These are phyloP conservation scores for Mycena floridula DNA, from an alignment of 768 basidiomycete genomes.

Conservation along the genomic window DNA sequence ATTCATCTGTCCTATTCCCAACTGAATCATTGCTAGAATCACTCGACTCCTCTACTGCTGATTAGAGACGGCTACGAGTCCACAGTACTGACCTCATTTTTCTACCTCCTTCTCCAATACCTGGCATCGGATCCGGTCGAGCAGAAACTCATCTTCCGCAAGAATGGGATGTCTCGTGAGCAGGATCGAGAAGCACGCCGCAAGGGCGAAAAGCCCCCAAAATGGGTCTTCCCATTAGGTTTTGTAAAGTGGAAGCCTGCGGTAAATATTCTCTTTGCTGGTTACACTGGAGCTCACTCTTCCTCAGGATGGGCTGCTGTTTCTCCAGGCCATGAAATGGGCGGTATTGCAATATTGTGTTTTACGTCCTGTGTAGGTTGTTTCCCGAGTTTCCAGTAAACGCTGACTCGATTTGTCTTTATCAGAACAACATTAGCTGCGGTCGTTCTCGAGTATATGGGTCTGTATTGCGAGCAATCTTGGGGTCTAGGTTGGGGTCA, in stretches of 20 bases:
- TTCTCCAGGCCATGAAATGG: constrained; percentile 73
- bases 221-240: constrained; percentile 69
- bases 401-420: constrained; percentile 1
- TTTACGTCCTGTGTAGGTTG: constrained; percentile 47
- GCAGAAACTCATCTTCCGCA: constrained; percentile 55
- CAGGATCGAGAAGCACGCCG: constrained; percentile 37
- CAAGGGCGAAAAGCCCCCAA: constrained; percentile 38
- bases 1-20: neutral
- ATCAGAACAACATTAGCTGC: constrained; percentile 52
- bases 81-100: constrained; percentile 69
- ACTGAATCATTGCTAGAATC: constrained; percentile 33
- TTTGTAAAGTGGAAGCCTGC: constrained; percentile 57
- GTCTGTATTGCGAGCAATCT: constrained; percentile 68
- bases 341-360: constrained; percentile 70
- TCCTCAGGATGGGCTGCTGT: constrained; percentile 55
- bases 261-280: constrained; percentile 24
- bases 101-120: constrained; percentile 70
- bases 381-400: neutral
- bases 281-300: constrained; percentile 7
- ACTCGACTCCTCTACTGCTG: constrained; percentile 63
- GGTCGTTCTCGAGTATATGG: constrained; percentile 54
- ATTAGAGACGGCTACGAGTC: constrained; percentile 74
- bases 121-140: constrained; percentile 56
- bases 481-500: constrained; percentile 68
- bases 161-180: constrained; percentile 50